Evolutionary conservation across 805 yeast genomes (phyloP).

Genomic region (Monosporozyma aquatica): DNA sequence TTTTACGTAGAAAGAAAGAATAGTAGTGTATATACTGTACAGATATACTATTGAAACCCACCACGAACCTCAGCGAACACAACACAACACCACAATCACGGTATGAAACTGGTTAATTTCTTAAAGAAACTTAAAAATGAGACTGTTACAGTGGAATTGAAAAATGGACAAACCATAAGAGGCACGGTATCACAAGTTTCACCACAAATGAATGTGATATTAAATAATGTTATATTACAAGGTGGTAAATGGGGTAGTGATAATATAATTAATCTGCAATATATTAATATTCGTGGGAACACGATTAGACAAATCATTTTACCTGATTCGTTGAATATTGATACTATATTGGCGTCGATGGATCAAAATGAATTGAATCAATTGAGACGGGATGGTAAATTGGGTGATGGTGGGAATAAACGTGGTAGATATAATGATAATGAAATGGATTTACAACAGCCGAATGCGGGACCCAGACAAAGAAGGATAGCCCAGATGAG

Average conservation of each 20-base stretch:
- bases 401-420: conserved; percentile 20
- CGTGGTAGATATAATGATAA: conserved; percentile 11
- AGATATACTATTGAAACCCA: too few species aligned
- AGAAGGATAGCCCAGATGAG: conserved; percentile 26
- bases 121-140: conserved; percentile 79
- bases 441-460: neutral
- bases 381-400: conserved; percentile 23
- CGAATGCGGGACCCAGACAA: conserved; percentile 7
- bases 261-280: conserved; percentile 41
- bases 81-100: neutral
- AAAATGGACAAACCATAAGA: conserved; percentile 78
- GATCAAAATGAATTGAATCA: conserved; percentile 31
- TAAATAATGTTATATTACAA: conserved; percentile 74
- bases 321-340: conserved; percentile 80
- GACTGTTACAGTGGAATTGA: conserved; percentile 81
- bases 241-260: conserved; percentile 29
- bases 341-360: conserved; percentile 38
- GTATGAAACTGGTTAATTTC: conserved; percentile 38
- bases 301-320: conserved; percentile 74
- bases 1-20: too few species aligned
- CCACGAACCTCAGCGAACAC: too few species aligned
- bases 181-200: conserved; percentile 81
- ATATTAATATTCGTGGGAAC: conserved; percentile 80
- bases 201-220: conserved; percentile 82
- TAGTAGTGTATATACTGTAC: too few species aligned